Percentiles rank a stretch among this genome's conserved stretches.
These are phyloP conservation scores for Suillus subalutaceus DNA, from an alignment of 768 basidiomycete genomes.

Conservation along the genomic window DNA sequence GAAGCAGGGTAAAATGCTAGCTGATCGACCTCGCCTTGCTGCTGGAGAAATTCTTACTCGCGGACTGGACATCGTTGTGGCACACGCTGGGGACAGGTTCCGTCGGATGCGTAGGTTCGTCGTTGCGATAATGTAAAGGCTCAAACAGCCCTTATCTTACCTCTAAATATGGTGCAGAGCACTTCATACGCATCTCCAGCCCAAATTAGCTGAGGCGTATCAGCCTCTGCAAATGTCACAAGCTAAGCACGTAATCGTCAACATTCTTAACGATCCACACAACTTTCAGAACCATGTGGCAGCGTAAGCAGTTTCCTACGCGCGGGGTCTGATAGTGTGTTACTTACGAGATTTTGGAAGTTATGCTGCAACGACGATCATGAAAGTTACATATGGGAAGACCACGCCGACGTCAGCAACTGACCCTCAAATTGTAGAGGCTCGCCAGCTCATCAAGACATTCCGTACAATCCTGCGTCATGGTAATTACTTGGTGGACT, in stretches of 20 bases:
- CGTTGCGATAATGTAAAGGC: neutral
- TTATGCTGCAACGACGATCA: neutral
- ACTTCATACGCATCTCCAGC: neutral
- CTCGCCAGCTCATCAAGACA: neutral
- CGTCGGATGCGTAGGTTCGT: neutral
- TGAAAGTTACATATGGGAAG: conserved; percentile 1
- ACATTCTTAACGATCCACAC: neutral
- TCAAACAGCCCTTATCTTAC: neutral
- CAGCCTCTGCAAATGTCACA: conserved; percentile 1
- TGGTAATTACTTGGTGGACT: neutral
- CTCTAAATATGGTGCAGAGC: neutral
- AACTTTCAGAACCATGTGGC: neutral
- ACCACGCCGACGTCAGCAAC: neutral
- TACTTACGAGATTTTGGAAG: neutral
- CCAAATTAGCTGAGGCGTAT: neutral
- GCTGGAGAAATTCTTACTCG: neutral
- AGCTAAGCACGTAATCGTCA: neutral
- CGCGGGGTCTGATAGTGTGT: neutral
- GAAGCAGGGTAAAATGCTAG: neutral
- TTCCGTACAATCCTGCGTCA: neutral
- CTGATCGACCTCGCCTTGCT: neutral
- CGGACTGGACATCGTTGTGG: neutral
- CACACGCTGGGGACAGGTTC: neutral
- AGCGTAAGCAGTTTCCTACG: neutral
- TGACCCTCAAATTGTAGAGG: neutral